Conservation (phyloP, 331 rosid species). For the Arachis monticola region DNA sequence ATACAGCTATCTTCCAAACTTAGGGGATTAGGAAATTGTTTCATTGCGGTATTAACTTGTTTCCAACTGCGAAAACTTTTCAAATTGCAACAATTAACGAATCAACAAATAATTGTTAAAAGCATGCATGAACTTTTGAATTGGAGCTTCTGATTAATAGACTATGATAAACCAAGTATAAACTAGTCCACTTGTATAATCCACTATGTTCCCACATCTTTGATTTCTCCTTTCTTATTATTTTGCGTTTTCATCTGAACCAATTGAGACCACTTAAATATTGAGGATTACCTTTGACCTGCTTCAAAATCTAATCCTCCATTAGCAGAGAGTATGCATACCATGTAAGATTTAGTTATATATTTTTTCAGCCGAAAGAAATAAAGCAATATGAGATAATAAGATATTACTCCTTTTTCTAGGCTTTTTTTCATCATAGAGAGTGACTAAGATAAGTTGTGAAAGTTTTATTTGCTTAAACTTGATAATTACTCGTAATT, state of each 20-base stretch:
- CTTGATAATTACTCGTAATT: background rate
- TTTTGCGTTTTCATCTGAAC: slow-evolving; percentile 24
- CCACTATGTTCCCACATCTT: slow-evolving; percentile 18
- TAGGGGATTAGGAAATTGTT: background rate
- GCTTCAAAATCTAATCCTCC: slow-evolving; percentile 26
- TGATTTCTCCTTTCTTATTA: slow-evolving; percentile 19
- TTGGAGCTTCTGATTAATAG: slow-evolving; percentile 15
- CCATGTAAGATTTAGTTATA: background rate
- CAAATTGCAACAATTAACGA: slow-evolving; percentile 14
- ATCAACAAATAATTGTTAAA: slow-evolving; percentile 11
- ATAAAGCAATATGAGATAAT: slow-evolving; percentile 13
- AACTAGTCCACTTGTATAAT: slow-evolving; percentile 30
- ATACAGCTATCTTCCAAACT: background rate
- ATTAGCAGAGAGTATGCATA: background rate
- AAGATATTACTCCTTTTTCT: background rate
- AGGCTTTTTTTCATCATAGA: background rate
- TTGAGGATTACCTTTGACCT: slow-evolving; percentile 13
- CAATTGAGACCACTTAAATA: slow-evolving; percentile 20
- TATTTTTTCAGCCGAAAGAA: slow-evolving; percentile 15
- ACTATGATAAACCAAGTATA: background rate
- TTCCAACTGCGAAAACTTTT: background rate
- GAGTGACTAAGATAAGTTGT: background rate
- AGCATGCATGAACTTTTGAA: background rate
- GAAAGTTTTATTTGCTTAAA: background rate
- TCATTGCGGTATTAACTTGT: background rate